phyloP scores from a whole-genome alignment of 1,139 yeast genomes.

The Spathaspora sp. region DNA sequence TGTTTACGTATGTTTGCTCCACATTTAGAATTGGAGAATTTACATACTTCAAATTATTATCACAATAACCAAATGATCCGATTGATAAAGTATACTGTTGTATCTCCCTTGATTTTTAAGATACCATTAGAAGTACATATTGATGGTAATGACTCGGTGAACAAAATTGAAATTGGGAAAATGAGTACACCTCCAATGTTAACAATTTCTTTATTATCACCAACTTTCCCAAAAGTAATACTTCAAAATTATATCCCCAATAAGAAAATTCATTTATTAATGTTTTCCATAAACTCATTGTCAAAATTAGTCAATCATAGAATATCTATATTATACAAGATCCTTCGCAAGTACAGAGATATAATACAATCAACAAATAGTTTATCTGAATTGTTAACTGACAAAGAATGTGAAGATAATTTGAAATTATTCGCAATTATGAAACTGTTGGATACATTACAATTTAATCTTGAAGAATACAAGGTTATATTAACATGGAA shows the following conservation, averaged over 20 bases:
- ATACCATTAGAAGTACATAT: constrained; percentile 20
- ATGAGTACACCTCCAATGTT: constrained; percentile 4
- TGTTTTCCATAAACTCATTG: constrained; percentile 34
- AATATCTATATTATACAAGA: constrained; percentile 19
- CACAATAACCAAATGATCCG: constrained; percentile 15
- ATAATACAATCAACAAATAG: constrained; percentile 8
- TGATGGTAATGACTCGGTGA: constrained; percentile 20
- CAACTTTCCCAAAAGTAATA: constrained; percentile 20
- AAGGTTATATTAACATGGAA: constrained; percentile 27
- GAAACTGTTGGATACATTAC: constrained; percentile 21
- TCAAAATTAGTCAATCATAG: constrained; percentile 25
- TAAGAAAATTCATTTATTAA: constrained; percentile 26
- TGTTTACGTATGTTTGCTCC: constrained; percentile 30
- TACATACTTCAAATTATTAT: constrained; percentile 15
- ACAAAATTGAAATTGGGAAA: constrained; percentile 13
- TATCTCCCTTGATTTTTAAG: constrained; percentile 25
- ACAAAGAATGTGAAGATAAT: constrained; percentile 17
- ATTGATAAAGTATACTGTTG: constrained; percentile 21
- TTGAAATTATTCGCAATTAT: constrained; percentile 19
- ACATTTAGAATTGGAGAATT: constrained; percentile 21
- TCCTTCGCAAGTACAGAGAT: constrained; percentile 18
- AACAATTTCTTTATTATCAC: constrained; percentile 21
- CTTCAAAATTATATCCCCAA: constrained; percentile 25
- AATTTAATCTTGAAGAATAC: constrained; percentile 16
- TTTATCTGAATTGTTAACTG: constrained; percentile 7